Evolutionary conservation across 202 grass and related monocot genomes (phyloP).

Genomic region (Panicum hallii): DNA sequence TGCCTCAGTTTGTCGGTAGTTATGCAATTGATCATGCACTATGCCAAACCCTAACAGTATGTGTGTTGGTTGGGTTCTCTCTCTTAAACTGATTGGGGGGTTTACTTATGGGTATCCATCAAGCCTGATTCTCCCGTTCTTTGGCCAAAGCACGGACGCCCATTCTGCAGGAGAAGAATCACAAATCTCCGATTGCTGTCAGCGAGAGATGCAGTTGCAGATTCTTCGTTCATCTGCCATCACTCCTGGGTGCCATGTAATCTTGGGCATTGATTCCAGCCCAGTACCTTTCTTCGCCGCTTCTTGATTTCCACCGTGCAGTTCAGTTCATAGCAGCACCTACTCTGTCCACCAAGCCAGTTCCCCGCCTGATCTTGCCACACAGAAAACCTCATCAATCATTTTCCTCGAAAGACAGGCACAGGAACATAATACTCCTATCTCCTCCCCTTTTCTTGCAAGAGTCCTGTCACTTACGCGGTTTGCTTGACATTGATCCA

Average conservation of each 20-base stretch:
- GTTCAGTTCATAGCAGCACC: constrained; percentile 8
- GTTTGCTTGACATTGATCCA: not conserved
- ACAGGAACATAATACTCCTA: not conserved
- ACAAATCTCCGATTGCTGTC: not conserved
- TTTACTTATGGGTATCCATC: not conserved
- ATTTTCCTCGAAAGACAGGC: not conserved
- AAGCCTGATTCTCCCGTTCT: not conserved
- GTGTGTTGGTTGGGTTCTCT: not conserved
- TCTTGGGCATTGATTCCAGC: constrained; percentile 9
- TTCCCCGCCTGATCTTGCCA: constrained; percentile 26
- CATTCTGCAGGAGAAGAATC: constrained; percentile 9
- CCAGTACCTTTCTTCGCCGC: not conserved
- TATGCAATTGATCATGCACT: constrained; percentile 29
- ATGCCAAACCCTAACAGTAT: constrained; percentile 36
- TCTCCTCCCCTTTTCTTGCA: not conserved
- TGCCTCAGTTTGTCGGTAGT: not conserved
- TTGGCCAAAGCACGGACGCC: not conserved
- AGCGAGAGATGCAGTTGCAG: not conserved
- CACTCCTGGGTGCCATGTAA: not conserved
- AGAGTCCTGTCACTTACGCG: not conserved
- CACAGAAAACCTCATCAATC: not conserved
- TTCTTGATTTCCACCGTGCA: constrained; percentile 1
- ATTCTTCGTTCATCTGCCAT: not conserved
- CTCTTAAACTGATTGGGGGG: not conserved
- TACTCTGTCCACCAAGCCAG: not conserved